Evolutionary conservation across 2,329 filamentous ascomycete species (phyloP), one percentile per base, ranked within the genome.

Genomic region (Mycosphaerella arachidis): DNA sequence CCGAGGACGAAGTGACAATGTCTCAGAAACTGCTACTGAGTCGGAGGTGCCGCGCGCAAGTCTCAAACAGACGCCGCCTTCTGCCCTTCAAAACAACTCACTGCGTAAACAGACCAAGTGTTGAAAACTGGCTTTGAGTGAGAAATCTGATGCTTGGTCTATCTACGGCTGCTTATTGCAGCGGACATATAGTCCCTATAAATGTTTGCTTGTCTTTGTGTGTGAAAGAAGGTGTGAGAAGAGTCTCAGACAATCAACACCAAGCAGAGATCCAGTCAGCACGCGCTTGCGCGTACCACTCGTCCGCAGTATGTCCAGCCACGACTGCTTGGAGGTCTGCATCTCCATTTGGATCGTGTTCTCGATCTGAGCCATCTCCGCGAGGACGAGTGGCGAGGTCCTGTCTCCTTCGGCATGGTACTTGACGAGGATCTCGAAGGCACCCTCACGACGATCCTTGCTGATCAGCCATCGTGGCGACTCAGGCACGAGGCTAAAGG

Each of bases 311-410:
- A 65, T 8, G 54, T 60, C 59, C 60, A 67, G 12, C 61, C 62
- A 60, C 80, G 81, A 1, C 82, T 79, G 45, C 55, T 62, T 86
- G 81, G 56, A 81, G 72, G 67, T 86, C 84, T 0, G 82, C 65
- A 35, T 78, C 76, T 67, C 86, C 81, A 0, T 84, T 83, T 3
- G 79, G 77, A 54, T 80, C 75, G 63, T 87, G 87, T 68, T 88
- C 79, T 79, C 66, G 86, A n/a, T 81, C 67, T 88, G 31, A 35
- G 31, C 31, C 31, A 35, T 35, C 85, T 10, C 82, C 82, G 55
- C 79, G 83, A 24, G 77, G 27, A 86, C 82, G 10, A 86, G 78
- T 12, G 78, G 72, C 0, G 80, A 83, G 35, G 76, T 70, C 1
- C 65, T 64, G 56, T 80, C 73, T 6, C 77, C 78, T 59, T 77